Conservation (phyloP, 768 basidiomycete species). For the Kondoa subrosea region DNA sequence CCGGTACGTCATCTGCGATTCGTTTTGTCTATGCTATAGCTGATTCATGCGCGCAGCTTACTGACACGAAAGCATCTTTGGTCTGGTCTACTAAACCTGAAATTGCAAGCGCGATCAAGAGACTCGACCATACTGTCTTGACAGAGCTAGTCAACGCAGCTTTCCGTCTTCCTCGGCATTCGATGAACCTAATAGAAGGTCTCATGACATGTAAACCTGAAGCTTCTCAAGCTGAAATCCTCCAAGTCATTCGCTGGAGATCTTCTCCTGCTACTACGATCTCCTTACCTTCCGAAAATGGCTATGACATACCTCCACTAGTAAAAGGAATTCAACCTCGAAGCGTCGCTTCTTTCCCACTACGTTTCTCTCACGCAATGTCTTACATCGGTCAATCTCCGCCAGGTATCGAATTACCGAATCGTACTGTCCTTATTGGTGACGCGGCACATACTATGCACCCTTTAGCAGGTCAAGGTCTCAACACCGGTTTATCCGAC, state of each 20-base stretch:
- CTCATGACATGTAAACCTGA: conserved; percentile 36
- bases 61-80: conserved; percentile 50
- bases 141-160: conserved; percentile 70
- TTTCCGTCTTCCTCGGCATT: conserved; percentile 63
- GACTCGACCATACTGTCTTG: conserved; percentile 48
- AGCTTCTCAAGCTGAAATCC: neutral
- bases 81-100: conserved; percentile 83
- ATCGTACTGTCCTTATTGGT: conserved; percentile 72
- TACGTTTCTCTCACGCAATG: conserved; percentile 71
- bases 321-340: conserved; percentile 53
- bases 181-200: conserved; percentile 37
- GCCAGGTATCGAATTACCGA: conserved; percentile 35
- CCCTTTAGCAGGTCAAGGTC: conserved; percentile 86
- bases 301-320: conserved; percentile 50
- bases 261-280: conserved; percentile 30
- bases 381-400: conserved; percentile 48
- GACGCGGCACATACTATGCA: conserved; percentile 93
- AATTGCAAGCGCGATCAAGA: conserved; percentile 54
- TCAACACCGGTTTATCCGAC: conserved; percentile 85
- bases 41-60: conserved; percentile 35
- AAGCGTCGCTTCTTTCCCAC: conserved; percentile 73
- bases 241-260: conserved; percentile 9
- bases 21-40: neutral
- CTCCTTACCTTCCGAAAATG: conserved; percentile 32
- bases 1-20: conserved; percentile 35